Conservation (phyloP, 768 basidiomycete species). For the Arthromyces matolae region DNA sequence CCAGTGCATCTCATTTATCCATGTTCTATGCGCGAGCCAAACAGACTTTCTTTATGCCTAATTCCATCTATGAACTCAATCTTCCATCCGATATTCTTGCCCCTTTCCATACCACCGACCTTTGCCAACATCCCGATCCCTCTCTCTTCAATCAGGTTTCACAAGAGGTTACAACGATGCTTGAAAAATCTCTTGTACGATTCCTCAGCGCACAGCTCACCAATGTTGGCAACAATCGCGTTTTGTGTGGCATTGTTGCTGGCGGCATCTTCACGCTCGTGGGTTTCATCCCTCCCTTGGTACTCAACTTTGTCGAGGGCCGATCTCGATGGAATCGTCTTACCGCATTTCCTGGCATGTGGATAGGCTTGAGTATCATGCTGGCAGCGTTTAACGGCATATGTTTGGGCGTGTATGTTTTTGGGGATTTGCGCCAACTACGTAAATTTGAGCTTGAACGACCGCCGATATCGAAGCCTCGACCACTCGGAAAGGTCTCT, state of each 20-base stretch:
- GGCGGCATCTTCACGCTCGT: constrained; percentile 49
- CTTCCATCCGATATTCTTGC: constrained; percentile 64
- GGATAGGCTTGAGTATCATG: constrained; percentile 62
- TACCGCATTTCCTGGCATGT: constrained; percentile 60
- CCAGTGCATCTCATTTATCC: constrained; percentile 52
- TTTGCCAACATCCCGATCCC: constrained; percentile 59
- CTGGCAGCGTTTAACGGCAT: constrained; percentile 67
- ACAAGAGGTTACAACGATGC: constrained; percentile 52
- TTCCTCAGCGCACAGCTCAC: constrained; percentile 69
- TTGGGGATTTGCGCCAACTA: constrained; percentile 76
- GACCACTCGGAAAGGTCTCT: constrained; percentile 28
- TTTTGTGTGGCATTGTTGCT: constrained; percentile 64
- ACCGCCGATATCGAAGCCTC: constrained; percentile 56
- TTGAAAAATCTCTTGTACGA: constrained; percentile 59
- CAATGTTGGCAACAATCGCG: constrained; percentile 68
- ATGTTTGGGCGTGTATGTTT: constrained; percentile 74
- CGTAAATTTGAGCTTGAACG: constrained; percentile 75
- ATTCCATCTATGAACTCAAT: constrained; percentile 67
- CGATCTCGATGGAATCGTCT: constrained; percentile 56
- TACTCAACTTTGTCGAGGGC: constrained; percentile 42
- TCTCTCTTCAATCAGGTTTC: constrained; percentile 58
- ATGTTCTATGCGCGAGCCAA: constrained; percentile 79
- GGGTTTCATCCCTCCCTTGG: constrained; percentile 46
- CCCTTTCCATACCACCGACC: constrained; percentile 46
- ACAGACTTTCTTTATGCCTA: constrained; percentile 75